Evolutionary conservation across 768 basidiomycete species (phyloP).

Genomic region (Pleurotus giganteus): DNA sequence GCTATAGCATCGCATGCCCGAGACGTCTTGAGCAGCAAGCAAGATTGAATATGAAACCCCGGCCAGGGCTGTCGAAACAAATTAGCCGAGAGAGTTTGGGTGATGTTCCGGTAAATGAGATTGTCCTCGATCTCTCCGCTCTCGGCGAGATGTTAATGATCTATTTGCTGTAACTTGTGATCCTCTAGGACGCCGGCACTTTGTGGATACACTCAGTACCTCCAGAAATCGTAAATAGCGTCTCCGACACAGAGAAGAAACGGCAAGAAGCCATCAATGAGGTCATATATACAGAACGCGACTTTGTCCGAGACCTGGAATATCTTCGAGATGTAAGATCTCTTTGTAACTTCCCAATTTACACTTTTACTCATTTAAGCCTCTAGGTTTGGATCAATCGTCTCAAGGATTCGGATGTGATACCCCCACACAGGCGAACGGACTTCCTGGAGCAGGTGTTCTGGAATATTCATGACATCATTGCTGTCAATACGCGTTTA

Average conservation of each 20-base stretch:
- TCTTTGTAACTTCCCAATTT: constrained; percentile 1
- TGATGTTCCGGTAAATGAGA: constrained; percentile 64
- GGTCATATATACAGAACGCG: constrained; percentile 90
- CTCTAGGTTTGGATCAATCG: constrained; percentile 85
- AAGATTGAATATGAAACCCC: constrained; percentile 89
- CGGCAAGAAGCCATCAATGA: constrained; percentile 99
- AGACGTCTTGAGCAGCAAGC: constrained; percentile 93
- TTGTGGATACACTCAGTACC: constrained; percentile 98
- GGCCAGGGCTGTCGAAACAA: constrained; percentile 85
- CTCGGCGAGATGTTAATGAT: constrained; percentile 6
- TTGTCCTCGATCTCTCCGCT: constrained; percentile 14
- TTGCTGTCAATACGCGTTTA: constrained; percentile 86
- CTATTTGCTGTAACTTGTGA: constrained; percentile 1
- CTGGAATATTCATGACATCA: constrained; percentile 96
- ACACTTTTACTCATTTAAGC: not conserved
- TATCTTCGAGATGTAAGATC: constrained; percentile 87
- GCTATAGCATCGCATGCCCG: constrained; percentile 97
- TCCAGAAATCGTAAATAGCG: constrained; percentile 88
- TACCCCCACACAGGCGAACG: constrained; percentile 71
- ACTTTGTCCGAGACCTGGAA: constrained; percentile 98
- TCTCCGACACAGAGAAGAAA: constrained; percentile 91
- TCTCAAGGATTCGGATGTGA: constrained; percentile 70
- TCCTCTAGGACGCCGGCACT: constrained; percentile 52
- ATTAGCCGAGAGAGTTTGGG: constrained; percentile 78
- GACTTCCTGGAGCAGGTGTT: constrained; percentile 94